These are phyloP conservation scores for Potentilla sterilis DNA, from an alignment of 306 rosid genomes.

Conservation along the genomic window DNA sequence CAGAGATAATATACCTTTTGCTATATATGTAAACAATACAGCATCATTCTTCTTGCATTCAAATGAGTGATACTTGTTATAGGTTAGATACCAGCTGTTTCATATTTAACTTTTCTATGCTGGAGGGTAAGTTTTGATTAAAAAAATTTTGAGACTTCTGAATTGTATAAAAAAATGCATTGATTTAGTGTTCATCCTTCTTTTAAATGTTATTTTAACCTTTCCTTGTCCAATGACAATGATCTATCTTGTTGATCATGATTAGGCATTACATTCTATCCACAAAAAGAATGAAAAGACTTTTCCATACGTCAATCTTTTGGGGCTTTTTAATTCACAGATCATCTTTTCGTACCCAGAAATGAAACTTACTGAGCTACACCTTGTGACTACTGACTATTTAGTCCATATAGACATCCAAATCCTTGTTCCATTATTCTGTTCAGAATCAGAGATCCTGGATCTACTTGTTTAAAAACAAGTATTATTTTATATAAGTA, in stretches of 20 bases:
- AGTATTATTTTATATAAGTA: neutral
- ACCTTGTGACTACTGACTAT: neutral
- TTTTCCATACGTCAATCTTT: neutral
- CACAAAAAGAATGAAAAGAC: neutral
- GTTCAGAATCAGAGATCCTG: neutral
- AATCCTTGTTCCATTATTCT: neutral
- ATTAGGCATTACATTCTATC: neutral
- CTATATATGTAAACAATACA: neutral
- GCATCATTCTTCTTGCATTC: constrained; percentile 1
- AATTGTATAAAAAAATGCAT: neutral
- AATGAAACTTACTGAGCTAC: neutral
- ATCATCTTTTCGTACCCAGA: neutral
- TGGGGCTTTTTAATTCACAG: neutral
- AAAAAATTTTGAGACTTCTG: neutral
- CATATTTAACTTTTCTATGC: neutral
- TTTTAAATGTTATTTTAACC: neutral
- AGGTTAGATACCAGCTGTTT: neutral
- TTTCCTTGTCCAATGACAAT: neutral
- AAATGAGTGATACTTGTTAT: neutral
- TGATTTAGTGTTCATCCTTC: neutral
- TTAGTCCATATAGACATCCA: neutral
- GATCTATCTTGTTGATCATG: neutral
- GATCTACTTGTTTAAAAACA: neutral
- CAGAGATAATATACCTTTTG: neutral
- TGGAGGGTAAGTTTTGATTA: neutral